Percentiles rank a stretch among this genome's conserved stretches.
Conservation (phyloP, 768 basidiomycete genomes). For the Amanita muscaria region DNA sequence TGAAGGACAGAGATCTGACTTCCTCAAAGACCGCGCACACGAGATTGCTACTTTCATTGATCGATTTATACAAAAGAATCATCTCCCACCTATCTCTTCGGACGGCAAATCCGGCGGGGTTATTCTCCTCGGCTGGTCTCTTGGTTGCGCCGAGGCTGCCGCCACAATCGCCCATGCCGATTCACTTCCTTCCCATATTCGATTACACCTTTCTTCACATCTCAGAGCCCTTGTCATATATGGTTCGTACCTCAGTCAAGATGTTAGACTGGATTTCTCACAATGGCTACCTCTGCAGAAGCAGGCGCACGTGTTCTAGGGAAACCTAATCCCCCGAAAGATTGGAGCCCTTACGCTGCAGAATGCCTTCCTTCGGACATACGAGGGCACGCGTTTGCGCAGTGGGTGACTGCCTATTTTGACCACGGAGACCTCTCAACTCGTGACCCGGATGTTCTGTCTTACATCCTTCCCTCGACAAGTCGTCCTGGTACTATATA, state of each 20-base stretch:
- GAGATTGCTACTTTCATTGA: slow-evolving; percentile 1
- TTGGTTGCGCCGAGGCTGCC: background rate
- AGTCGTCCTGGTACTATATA: background rate
- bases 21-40: background rate
- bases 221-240: background rate
- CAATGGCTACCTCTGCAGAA: too few species aligned
- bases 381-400: background rate
- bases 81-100: background rate
- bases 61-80: background rate
- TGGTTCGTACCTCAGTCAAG: background rate
- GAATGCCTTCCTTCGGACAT: too few species aligned
- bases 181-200: background rate
- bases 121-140: background rate
- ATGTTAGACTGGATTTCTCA: too few species aligned
- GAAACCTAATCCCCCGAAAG: background rate
- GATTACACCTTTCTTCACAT: background rate
- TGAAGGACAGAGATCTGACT: background rate
- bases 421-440: background rate
- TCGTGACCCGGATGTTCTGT: background rate
- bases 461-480: background rate
- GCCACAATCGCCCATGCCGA: slow-evolving; percentile 1
- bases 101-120: slow-evolving; percentile 1
- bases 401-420: background rate
- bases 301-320: background rate
- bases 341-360: background rate